phyloP scores from a whole-genome alignment of 305 asterid species.

The Striga hermonthica region DNA sequence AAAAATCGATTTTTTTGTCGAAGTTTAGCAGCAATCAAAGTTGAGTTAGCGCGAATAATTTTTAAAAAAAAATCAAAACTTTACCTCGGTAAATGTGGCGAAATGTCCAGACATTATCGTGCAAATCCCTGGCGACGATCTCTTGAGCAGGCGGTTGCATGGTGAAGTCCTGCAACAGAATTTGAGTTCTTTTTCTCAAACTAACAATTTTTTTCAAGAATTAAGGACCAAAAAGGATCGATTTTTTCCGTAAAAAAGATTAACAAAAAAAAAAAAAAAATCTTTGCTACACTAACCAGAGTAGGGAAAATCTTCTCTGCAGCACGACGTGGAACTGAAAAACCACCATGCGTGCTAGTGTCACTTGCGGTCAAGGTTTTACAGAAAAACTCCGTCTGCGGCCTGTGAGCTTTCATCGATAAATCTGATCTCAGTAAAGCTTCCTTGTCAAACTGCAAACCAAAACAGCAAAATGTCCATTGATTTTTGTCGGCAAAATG shows the following conservation, averaged over 20 bases:
- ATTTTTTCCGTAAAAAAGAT: too few relatives aligned
- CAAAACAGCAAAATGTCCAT: not conserved
- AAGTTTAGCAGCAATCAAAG: too few relatives aligned
- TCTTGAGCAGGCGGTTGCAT: conserved; percentile 17
- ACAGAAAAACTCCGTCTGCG: conserved; percentile 11
- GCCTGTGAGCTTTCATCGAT: conserved; percentile 6
- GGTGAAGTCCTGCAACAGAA: conserved; percentile 6
- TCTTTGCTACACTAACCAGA: not conserved
- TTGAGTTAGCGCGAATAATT: too few relatives aligned
- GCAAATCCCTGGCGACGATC: conserved; percentile 15
- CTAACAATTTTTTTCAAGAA: not conserved
- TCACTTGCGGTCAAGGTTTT: conserved; percentile 13
- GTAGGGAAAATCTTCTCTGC: conserved; percentile 15
- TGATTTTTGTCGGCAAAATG: too few relatives aligned
- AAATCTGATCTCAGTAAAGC: conserved; percentile 10
- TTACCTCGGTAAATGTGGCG: conserved; percentile 11
- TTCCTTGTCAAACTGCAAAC: conserved; percentile 9
- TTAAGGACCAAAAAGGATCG: not conserved
- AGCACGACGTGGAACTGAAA: conserved; percentile 16
- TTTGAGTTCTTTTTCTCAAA: too few relatives aligned
- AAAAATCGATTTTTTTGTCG: not conserved
- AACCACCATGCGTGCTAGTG: conserved; percentile 18
- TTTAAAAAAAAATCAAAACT: too few relatives aligned
- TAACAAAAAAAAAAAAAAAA: not conserved
- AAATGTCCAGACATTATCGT: conserved; percentile 9